Evolutionary conservation across 73 alveolate species (phyloP).

Genomic region (Stentor coeruleus): DNA sequence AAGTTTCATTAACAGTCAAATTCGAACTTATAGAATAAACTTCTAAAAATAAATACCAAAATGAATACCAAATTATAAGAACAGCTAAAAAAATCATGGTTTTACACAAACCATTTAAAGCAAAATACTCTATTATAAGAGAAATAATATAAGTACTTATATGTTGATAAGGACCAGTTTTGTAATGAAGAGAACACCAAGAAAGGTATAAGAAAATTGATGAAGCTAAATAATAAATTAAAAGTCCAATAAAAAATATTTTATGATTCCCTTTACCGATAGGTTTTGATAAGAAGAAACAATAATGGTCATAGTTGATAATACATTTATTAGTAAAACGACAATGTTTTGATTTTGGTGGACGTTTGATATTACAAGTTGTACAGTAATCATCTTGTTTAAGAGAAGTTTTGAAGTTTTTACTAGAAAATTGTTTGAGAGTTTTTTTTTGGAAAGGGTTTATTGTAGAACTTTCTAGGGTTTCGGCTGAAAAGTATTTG

Average conservation of each 20-base stretch:
- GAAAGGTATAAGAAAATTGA: neutral
- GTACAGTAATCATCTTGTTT: neutral
- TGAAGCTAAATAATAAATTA: neutral
- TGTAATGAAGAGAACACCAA: neutral
- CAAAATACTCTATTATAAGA: neutral
- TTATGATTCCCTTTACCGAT: conserved; percentile 11
- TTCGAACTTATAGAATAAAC: neutral
- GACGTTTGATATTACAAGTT: neutral
- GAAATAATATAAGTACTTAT: neutral
- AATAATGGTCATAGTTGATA: neutral
- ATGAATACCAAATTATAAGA: neutral
- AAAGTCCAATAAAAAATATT: neutral
- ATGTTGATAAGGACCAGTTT: neutral
- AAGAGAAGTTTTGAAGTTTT: neutral
- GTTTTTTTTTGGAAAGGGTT: neutral
- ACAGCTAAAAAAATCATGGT: neutral
- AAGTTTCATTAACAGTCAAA: neutral
- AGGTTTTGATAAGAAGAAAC: conserved; percentile 1
- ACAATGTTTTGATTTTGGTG: conserved; percentile 6
- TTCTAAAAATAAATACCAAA: conserved; percentile 17
- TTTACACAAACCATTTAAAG: neutral
- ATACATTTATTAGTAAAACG: conserved; percentile 2
- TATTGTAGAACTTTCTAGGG: neutral
- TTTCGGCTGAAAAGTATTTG: neutral
- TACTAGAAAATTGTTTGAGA: neutral